Evolutionary conservation across 2,329 filamentous ascomycete species (phyloP).

Genomic region (Penicillium psychrosexuale): DNA sequence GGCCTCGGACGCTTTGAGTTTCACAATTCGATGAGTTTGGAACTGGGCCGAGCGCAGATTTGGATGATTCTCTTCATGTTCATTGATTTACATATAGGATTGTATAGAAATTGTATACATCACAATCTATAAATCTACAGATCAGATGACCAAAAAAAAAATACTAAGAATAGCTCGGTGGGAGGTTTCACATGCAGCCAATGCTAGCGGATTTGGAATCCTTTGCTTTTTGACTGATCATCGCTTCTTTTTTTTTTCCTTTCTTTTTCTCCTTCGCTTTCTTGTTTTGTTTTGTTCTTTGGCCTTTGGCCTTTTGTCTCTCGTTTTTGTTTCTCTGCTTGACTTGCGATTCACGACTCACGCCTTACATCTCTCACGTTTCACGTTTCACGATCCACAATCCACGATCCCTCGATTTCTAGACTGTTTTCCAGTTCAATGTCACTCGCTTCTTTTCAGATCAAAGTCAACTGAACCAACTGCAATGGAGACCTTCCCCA

Average conservation of each 20-base stretch:
- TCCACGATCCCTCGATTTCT: neutral
- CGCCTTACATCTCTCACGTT: neutral
- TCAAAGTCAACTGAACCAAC: neutral
- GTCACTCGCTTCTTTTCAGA: slow-evolving; percentile 1
- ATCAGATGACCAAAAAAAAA: neutral
- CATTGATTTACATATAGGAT: neutral
- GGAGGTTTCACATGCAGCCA: slow-evolving; percentile 20
- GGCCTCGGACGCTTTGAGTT: neutral
- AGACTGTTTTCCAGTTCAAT: neutral
- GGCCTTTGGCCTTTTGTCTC: slow-evolving; percentile 1
- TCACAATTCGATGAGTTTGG: neutral
- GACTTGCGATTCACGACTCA: neutral
- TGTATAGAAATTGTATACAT: neutral
- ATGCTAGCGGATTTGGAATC: slow-evolving; percentile 15
- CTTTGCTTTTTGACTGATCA: slow-evolving; percentile 7
- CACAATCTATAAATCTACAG: neutral
- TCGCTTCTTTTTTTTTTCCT: neutral
- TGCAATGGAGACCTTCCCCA: slow-evolving; percentile 11
- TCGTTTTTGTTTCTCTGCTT: neutral
- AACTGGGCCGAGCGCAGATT: neutral
- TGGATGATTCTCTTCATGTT: neutral
- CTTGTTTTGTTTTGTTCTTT: neutral
- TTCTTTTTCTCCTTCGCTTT: no score
- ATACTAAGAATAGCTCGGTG: slow-evolving; percentile 12
- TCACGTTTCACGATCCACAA: neutral